These are phyloP conservation scores for Candida lessepsii DNA, from an alignment of 805 yeast genomes.

Conservation along the genomic window DNA sequence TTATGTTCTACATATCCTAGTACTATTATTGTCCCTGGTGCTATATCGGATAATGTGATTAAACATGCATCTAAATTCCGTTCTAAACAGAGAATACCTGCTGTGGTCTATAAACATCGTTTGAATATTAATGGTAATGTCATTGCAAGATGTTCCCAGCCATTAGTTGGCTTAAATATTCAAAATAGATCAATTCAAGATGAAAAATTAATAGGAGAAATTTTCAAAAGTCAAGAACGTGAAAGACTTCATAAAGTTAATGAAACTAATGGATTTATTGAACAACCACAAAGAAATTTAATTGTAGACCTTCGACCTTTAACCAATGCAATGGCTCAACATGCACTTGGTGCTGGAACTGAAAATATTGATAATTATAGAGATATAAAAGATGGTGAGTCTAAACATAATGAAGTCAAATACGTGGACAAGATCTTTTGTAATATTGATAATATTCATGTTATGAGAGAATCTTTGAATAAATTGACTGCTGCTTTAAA, in stretches of 20 bases:
- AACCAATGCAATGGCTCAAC: slow-evolving; percentile 94
- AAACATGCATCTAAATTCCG: slow-evolving; percentile 82
- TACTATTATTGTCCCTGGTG: slow-evolving; percentile 64
- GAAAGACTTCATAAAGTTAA: slow-evolving; percentile 22
- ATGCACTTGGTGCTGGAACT: slow-evolving; percentile 97
- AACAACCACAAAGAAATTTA: slow-evolving; percentile 50
- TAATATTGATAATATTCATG: slow-evolving; percentile 94
- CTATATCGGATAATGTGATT: slow-evolving; percentile 77
- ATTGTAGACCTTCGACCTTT: slow-evolving; percentile 91
- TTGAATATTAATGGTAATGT: slow-evolving; percentile 60
- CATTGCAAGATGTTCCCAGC: slow-evolving; percentile 89
- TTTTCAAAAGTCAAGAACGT: slow-evolving; percentile 57
- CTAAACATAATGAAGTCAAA: background rate
- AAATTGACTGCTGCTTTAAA: slow-evolving; percentile 61
- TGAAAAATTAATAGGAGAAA: slow-evolving; percentile 74
- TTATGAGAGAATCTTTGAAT: slow-evolving; percentile 80
- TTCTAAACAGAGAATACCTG: slow-evolving; percentile 83
- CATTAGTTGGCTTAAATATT: slow-evolving; percentile 78
- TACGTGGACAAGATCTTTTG: slow-evolving; percentile 67
- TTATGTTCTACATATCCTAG: slow-evolving; percentile 78
- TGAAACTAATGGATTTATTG: slow-evolving; percentile 23
- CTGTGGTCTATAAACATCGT: slow-evolving; percentile 70
- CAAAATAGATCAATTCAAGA: slow-evolving; percentile 89
- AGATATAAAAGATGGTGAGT: slow-evolving; percentile 19
- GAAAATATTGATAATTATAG: slow-evolving; percentile 88